Percentiles rank a stretch among this genome's conserved stretches.
Evolutionary conservation across 495 filamentous ascomycete species (phyloP).

Genomic region (Amniculicola lignicola): DNA sequence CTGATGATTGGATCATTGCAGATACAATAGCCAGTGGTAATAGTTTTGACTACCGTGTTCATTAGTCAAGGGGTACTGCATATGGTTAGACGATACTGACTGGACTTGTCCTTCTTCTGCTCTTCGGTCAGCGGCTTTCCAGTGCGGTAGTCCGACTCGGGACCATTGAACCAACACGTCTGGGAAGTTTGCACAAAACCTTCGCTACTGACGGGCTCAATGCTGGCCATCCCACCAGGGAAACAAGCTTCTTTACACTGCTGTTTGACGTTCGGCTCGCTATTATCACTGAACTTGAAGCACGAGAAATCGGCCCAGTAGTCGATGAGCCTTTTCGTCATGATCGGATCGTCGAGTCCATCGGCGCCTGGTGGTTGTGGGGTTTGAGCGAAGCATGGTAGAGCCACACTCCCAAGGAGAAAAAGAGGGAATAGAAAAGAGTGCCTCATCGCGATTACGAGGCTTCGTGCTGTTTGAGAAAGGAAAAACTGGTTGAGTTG

Average conservation of each 20-base stretch:
- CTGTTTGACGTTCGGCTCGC: slow-evolving; percentile 6
- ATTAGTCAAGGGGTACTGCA: not conserved
- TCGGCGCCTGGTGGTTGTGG: not conserved
- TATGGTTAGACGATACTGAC: not conserved
- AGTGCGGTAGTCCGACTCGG: not conserved
- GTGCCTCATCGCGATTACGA: slow-evolving; percentile 1
- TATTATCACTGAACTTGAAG: not conserved
- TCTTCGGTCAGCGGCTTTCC: not conserved
- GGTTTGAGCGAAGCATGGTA: not conserved
- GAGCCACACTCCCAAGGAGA: slow-evolving; percentile 7
- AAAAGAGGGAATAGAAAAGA: slow-evolving; percentile 5
- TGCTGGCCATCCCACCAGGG: slow-evolving; percentile 1
- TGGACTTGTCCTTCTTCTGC: not conserved
- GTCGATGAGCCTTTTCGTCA: slow-evolving; percentile 3
- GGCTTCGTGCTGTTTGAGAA: not conserved
- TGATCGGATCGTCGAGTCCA: not conserved
- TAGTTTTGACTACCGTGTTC: slow-evolving; percentile 1
- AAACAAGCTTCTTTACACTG: slow-evolving; percentile 16
- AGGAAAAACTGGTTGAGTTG: not conserved
- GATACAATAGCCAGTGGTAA: slow-evolving; percentile 12
- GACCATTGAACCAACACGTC: slow-evolving; percentile 12
- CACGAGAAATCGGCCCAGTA: slow-evolving; percentile 7
- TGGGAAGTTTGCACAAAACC: slow-evolving; percentile 4
- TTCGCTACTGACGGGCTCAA: slow-evolving; percentile 4
- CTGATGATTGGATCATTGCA: slow-evolving; percentile 19